Evolutionary conservation across 345 rosid species (phyloP).

Genomic region (Clarkia xantiana): DNA sequence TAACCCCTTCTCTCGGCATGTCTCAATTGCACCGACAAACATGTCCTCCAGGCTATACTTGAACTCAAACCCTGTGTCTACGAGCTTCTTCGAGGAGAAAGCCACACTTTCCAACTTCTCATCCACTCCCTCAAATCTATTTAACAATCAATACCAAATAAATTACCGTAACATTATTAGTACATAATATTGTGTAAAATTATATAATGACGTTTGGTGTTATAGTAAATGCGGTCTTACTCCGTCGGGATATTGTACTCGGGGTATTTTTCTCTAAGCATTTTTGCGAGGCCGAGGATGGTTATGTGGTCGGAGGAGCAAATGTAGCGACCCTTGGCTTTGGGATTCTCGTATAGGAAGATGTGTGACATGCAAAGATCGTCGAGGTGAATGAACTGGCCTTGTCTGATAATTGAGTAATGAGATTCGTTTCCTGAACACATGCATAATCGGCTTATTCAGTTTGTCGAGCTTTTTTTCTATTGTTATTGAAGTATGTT

Average conservation of each 20-base stretch:
- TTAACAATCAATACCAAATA: neutral
- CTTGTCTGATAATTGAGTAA: slow-evolving; percentile 62
- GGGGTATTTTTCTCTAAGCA: slow-evolving; percentile 47
- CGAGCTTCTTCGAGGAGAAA: slow-evolving; percentile 56
- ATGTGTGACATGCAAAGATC: slow-evolving; percentile 81
- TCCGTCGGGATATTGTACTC: slow-evolving; percentile 43
- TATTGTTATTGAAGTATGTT: too few species aligned
- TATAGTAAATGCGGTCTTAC: slow-evolving; percentile 22
- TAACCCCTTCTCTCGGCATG: slow-evolving; percentile 51
- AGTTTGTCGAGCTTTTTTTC: too few species aligned
- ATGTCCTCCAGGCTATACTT: slow-evolving; percentile 67
- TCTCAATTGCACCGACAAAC: slow-evolving; percentile 55
- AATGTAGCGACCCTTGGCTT: slow-evolving; percentile 70
- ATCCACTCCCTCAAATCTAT: slow-evolving; percentile 51
- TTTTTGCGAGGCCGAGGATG: slow-evolving; percentile 36
- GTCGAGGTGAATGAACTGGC: slow-evolving; percentile 75
- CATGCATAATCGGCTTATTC: too few species aligned
- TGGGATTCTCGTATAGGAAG: slow-evolving; percentile 48
- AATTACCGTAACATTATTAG: too few species aligned
- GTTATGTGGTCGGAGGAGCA: slow-evolving; percentile 55
- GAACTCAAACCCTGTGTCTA: slow-evolving; percentile 58
- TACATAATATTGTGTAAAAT: too few species aligned
- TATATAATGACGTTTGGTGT: too few species aligned
- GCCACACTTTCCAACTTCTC: slow-evolving; percentile 25
- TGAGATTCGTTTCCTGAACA: slow-evolving; percentile 63